Evolutionary conservation across 345 rosid genomes (phyloP), one percentile per base, ranked within the genome.

Genomic region (Linum trigynum): DNA sequence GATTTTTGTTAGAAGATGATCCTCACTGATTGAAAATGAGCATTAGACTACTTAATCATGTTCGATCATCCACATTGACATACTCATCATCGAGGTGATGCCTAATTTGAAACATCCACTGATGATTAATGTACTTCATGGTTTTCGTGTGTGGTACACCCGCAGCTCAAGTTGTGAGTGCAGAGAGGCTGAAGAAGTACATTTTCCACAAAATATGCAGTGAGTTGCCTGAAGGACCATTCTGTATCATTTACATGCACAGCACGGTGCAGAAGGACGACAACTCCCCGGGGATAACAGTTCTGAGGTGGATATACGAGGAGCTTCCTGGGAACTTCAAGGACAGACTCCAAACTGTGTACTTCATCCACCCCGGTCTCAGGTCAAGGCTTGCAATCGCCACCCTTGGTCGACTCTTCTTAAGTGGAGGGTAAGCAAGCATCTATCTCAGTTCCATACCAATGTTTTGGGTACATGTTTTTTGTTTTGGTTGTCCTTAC

Each of bases 231-330:
- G 92, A 88, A 60, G 99, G 96, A 51, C 90, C 95, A 1, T 86
- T 83, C 65, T 84, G 85, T 74, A 79, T 90, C 65, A 90, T 85
- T 71, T 92, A 92, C 75, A 79, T 90, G 84, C 98, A 90, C 59
- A 86, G 82, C 61, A 84, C 83, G 3, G 97, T 86, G 65, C 97
- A 90, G 64, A 92, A 83, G 69, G 96, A 88, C 51, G 97, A 92
- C 0, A 92, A 90, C 63, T 86, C 80, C 11, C 98, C 96, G 1
- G 98, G 97, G 10, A 38, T 88, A 11, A 85, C 89, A 43, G 85
- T 90, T 69, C 76, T 92, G 81, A 84, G 98, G 79, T 90, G 94
- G 96, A 92, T 92, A 64, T 92, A 92, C 55, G 97, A 90, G 78
- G 94, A 88, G 40, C 90, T 90, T 73, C 89, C 97, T 32, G 62